Evolutionary conservation across 2,329 filamentous ascomycete genomes (phyloP).

Genomic region (Paramyrothecium sp.): DNA sequence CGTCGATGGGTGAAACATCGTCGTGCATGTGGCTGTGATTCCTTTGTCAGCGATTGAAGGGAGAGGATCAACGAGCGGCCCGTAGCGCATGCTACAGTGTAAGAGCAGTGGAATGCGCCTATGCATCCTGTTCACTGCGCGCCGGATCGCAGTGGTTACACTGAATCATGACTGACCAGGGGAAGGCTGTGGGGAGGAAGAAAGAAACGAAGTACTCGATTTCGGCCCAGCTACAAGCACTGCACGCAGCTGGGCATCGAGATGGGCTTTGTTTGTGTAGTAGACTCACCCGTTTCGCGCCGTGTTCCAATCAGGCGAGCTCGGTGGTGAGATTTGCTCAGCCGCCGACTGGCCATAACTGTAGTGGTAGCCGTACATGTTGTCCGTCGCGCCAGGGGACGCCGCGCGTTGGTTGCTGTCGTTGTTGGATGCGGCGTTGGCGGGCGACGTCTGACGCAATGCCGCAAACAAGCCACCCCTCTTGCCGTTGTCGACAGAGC

Average conservation of each 20-base stretch:
- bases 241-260: no score
- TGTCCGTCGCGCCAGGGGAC: neutral
- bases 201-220: no score
- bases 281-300: constrained; percentile 39
- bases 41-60: neutral
- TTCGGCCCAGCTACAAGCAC: no score
- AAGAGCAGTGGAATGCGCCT: no score
- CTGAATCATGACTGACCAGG: no score
- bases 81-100: neutral
- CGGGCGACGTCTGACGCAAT: constrained; percentile 54
- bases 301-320: constrained; percentile 49
- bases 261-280: neutral
- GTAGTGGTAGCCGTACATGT: constrained; percentile 15
- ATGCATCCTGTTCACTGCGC: no score
- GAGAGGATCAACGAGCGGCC: neutral
- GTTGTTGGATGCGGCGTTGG: constrained; percentile 24
- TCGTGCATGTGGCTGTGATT: constrained; percentile 18
- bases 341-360: constrained; percentile 35
- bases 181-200: no score
- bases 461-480: constrained; percentile 1
- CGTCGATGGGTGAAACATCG: constrained; percentile 55
- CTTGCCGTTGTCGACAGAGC: constrained; percentile 4
- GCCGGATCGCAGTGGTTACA: no score
- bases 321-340: constrained; percentile 52
- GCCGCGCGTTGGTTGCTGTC: constrained; percentile 1